Percentiles rank a stretch among this genome's conserved stretches.
Evolutionary conservation across 768 basidiomycete species (phyloP).

Genomic region (Tulasnella sp.): DNA sequence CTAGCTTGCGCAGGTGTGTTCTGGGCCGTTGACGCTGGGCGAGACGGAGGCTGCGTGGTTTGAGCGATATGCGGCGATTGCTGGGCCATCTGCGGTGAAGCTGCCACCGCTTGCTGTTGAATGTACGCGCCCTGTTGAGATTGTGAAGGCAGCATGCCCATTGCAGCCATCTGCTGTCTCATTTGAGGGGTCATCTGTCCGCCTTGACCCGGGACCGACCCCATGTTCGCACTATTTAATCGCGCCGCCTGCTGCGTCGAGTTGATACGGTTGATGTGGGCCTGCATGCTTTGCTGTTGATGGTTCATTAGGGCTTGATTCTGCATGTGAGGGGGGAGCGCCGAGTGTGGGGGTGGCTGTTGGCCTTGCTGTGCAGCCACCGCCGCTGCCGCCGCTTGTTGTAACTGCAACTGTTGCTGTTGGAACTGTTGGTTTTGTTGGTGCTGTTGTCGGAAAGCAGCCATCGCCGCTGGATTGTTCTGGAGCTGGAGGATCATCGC

Average conservation of each 20-base stretch:
- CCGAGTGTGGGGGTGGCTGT: too few relatives aligned
- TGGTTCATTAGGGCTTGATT: not conserved
- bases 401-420: constrained; percentile 13
- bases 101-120: not conserved
- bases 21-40: not conserved
- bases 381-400: constrained; percentile 17
- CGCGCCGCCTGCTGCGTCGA: not conserved
- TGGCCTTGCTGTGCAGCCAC: not conserved
- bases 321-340: too few relatives aligned
- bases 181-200: constrained; percentile 2
- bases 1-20: too few relatives aligned
- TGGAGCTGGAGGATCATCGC: constrained; percentile 20
- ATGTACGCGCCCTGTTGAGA: not conserved
- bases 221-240: constrained; percentile 1
- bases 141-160: not conserved
- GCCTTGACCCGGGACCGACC: not conserved
- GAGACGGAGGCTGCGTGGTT: constrained; percentile 2
- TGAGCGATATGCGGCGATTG: constrained; percentile 1
- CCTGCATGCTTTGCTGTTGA: too few relatives aligned
- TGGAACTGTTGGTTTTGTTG: too few relatives aligned
- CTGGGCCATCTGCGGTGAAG: constrained; percentile 6
- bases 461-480: too few relatives aligned
- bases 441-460: constrained; percentile 16
- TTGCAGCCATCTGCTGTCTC: constrained; percentile 4
- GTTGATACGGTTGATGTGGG: not conserved